These are phyloP conservation scores for Lactifluus pinguis DNA, from an alignment of 768 basidiomycete species.

Conservation along the genomic window DNA sequence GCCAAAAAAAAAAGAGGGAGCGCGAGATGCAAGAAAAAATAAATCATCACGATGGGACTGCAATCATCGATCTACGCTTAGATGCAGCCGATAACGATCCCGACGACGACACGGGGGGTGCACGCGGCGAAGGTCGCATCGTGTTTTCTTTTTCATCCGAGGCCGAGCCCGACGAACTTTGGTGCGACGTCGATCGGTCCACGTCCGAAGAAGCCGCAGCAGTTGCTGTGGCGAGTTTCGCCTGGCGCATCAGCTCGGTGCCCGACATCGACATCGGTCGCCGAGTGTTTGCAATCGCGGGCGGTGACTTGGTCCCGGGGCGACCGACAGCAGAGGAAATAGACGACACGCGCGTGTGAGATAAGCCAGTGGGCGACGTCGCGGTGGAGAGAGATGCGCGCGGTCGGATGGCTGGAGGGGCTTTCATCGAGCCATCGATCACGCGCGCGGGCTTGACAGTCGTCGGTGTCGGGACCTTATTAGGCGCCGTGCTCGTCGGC, in stretches of 20 bases:
- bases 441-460: conserved; percentile 8
- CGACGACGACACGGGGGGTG: background rate
- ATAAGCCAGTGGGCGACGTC: conserved; percentile 3
- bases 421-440: conserved; percentile 13
- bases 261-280: conserved; percentile 15
- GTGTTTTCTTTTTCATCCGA: conserved; percentile 15
- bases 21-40: background rate
- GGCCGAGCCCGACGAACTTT: background rate
- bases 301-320: conserved; percentile 6
- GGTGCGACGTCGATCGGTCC: conserved; percentile 2
- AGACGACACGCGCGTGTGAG: conserved; percentile 2
- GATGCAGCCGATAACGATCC: conserved; percentile 5
- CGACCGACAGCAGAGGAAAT: conserved; percentile 12
- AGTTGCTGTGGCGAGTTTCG: conserved; percentile 1
- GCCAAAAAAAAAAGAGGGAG: background rate
- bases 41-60: conserved; percentile 6
- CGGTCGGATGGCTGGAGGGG: conserved; percentile 1
- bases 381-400: conserved; percentile 12
- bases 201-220: background rate
- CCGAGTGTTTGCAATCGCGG: background rate
- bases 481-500: background rate
- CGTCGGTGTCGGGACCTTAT: conserved; percentile 10
- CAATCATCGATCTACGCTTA: conserved; percentile 14
- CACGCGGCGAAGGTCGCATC: background rate
- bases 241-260: conserved; percentile 12